Base-by-base conservation (phyloP, 768 basidiomycete genomes). In the Russula olivacea region DNA sequence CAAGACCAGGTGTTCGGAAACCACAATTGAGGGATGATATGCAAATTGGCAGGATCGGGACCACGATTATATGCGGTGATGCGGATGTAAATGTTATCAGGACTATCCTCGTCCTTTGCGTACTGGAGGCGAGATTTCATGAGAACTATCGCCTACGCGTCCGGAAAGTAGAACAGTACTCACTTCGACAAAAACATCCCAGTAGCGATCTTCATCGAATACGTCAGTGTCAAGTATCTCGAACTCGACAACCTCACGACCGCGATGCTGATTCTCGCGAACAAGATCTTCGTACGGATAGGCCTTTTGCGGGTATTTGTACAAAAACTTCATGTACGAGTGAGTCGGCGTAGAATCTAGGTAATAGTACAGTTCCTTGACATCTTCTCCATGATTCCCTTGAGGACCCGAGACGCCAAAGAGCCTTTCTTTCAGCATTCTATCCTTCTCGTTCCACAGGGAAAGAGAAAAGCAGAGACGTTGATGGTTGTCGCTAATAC, bases 1-100 rank as follows among this genome's bases (percentile, higher is more conserved):
- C 97, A 99, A 1, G 97, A 98, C 97, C 97, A 99, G 34, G 92
- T 95, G 74, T 99, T 99, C 23, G 93, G 86, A 78, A 98, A 99
- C 89, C 91, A 98, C 48, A 98, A 78, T 69, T 98, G 95, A 25
- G 97, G 97, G 43, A 99, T 80, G 69, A 99, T 82, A 73, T 99
- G 97, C 61, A 99, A 77, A 30, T 88, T 95, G 19, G 96, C 94
- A 2, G 93, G 83, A 63, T 98, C 94, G 12, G 96, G 94, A 0
- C 97, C 96, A 41, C 97, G 87, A 74, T 99, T 99, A 77, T 98
- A 99, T 15, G 88, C 80, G 2, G 96, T 98, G 72, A 99, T 93
- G 61, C 97, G 91, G 68, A 98, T 84, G 68, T 93, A 96, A 65
- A 96, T 73, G 68, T 82, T 90, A 60, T 98, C 87, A 10, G 92